phyloP scores from a whole-genome alignment of 306 rosid genomes.

The Dryas drummondii region DNA sequence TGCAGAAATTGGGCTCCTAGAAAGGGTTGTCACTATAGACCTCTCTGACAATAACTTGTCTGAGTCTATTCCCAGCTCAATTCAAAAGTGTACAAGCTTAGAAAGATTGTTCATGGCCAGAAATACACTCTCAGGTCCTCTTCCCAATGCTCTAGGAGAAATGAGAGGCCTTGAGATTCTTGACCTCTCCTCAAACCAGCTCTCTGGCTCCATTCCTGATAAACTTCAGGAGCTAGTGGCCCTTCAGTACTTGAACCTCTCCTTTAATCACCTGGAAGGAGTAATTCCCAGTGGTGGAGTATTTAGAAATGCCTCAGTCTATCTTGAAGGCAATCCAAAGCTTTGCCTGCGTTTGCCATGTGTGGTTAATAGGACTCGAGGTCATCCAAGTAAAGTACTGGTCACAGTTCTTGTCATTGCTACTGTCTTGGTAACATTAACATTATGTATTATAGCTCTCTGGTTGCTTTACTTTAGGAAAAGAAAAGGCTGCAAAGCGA shows the following conservation, averaged over 20 bases:
- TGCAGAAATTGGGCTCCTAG: conserved; percentile 38
- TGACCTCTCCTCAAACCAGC: conserved; percentile 73
- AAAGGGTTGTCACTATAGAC: conserved; percentile 46
- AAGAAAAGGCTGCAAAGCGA: conserved; percentile 18
- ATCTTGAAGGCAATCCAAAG: conserved; percentile 62
- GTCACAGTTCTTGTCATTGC: conserved; percentile 22
- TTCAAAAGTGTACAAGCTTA: conserved; percentile 55
- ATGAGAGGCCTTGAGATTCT: conserved; percentile 54
- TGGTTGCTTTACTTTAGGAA: conserved; percentile 31
- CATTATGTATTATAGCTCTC: conserved; percentile 37
- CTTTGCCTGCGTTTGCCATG: conserved; percentile 48
- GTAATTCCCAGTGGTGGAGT: conserved; percentile 53
- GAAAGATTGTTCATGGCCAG: conserved; percentile 45
- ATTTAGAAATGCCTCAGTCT: conserved; percentile 42
- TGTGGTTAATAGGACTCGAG: background rate
- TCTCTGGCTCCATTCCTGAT: conserved; percentile 61
- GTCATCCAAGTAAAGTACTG: conserved; percentile 24
- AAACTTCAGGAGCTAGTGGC: conserved; percentile 44
- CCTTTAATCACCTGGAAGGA: conserved; percentile 68
- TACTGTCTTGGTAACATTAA: conserved; percentile 23
- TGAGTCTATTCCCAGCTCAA: conserved; percentile 56
- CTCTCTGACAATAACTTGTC: conserved; percentile 51
- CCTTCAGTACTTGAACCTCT: conserved; percentile 51
- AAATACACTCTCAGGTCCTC: conserved; percentile 60
- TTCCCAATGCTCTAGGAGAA: conserved; percentile 50